Base-by-base conservation (phyloP, 257 asterid genomes). In the Lycium ferocissimum region DNA sequence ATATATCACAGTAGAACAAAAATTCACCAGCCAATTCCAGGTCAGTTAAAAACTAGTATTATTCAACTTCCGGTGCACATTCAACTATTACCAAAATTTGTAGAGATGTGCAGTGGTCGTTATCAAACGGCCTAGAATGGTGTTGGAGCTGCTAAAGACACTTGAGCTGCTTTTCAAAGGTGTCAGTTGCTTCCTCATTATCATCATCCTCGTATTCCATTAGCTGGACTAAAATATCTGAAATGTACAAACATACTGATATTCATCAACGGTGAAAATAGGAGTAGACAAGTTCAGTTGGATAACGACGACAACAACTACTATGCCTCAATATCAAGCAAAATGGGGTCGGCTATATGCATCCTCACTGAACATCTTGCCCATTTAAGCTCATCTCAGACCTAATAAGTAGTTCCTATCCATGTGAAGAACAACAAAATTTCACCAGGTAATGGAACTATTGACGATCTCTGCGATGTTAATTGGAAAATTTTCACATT, bases 201-300 rank as follows among this genome's bases (percentile, higher is more conserved):
- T 87, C 94, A 1, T 93, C 98, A 83, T 95, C 98, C 84, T 98
- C 99, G 80, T 95, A 97, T 86, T 97, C 98, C 98, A 95, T 90
- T 72, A 97, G 88, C 91, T 92, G 93, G 88, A 90, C 87, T 83
- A 97, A 85, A 17, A 98, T 95, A 91, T 97, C 99, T 94, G 89
- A 51, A 26, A 65, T 33, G 75, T 20, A 83, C 38, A 37, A 83
- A 69, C 18, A 69, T 14, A 11, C 51, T 37, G 11, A 67, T 33
- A 53, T 37, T 81, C 7, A 38, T 81, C 37, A 17, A 59, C 75
- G n/a, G 51, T 13, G 40, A 58, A 81, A 81, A 61, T 13, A 35
- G 58, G 6, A 79, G 17, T 38, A 70, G 54, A 70, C 79, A 38
- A n/a, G n/a, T n/a, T n/a, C n/a, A 37, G 45, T 13, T 51, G 1